Conservation (phyloP, 495 filamentous ascomycete species). For the Lasiosphaeris hirsuta region DNA sequence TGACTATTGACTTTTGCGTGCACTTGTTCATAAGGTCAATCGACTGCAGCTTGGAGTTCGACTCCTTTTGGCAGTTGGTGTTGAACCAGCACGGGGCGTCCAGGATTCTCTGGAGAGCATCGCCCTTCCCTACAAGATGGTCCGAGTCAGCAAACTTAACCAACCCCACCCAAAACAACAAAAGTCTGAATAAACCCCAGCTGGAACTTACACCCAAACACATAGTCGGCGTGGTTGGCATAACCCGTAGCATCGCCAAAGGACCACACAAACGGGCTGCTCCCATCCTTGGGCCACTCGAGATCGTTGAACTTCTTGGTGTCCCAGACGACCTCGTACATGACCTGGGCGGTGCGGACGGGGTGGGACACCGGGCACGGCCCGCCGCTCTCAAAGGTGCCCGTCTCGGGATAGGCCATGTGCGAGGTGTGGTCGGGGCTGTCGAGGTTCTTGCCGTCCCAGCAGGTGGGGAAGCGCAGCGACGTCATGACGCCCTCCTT, state of each 20-base stretch:
- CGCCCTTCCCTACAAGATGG: conserved; percentile 22
- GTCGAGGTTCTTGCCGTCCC: conserved; percentile 28
- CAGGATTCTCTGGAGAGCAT: conserved; percentile 18
- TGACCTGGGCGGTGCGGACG: conserved; percentile 32
- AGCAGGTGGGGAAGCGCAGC: conserved; percentile 33
- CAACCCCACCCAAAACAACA: conserved; percentile 23
- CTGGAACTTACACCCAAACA: conserved; percentile 31
- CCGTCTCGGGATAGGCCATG: conserved; percentile 32
- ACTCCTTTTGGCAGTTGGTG: conserved; percentile 12
- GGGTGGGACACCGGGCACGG: conserved; percentile 34
- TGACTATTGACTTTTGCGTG: conserved; percentile 20
- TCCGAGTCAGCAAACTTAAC: conserved; percentile 26
- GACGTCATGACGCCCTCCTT: conserved; percentile 37
- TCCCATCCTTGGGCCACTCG: conserved; percentile 40
- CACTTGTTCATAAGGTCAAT: conserved; percentile 33
- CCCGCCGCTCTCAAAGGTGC: conserved; percentile 15
- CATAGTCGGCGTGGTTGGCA: conserved; percentile 40
- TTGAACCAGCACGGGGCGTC: conserved; percentile 24
- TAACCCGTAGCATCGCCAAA: conserved; percentile 40
- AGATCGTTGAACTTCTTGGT: conserved; percentile 37
- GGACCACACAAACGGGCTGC: conserved; percentile 46
- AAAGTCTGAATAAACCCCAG: background rate
- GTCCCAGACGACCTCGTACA: conserved; percentile 43
- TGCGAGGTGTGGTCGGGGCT: conserved; percentile 37
- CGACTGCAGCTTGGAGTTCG: conserved; percentile 22